These are phyloP conservation scores for Pseudonitzschia multistriata DNA, from an alignment of 108 stramenopile genomes.

Conservation along the genomic window DNA sequence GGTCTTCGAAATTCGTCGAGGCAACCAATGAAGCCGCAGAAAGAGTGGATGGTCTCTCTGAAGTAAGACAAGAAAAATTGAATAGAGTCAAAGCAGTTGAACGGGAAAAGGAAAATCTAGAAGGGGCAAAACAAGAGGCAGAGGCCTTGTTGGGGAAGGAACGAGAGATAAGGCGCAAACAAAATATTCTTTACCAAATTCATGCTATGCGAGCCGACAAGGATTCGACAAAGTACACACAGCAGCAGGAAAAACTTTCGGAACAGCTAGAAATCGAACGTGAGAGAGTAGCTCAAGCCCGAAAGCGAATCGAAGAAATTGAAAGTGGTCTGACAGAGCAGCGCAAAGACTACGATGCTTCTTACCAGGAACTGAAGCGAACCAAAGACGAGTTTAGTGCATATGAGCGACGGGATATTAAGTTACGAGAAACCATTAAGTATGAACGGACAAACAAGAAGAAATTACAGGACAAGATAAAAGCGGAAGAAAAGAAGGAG, in stretches of 20 bases:
- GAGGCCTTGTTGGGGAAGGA: conserved; percentile 83
- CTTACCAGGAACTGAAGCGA: conserved; percentile 54
- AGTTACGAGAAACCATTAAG: conserved; percentile 91
- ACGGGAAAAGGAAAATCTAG: conserved; percentile 90
- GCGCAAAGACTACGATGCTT: conserved; percentile 59
- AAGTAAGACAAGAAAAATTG: conserved; percentile 85
- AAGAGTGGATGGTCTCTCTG: conserved; percentile 80
- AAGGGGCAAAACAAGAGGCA: conserved; percentile 90
- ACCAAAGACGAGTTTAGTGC: conserved; percentile 87
- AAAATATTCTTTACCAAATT: conserved; percentile 87
- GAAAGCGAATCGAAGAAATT: conserved; percentile 58
- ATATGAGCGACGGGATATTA: conserved; percentile 92
- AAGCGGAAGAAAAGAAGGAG: conserved; percentile 63
- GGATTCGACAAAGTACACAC: conserved; percentile 26
- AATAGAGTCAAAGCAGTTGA: conserved; percentile 96
- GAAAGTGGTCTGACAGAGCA: conserved; percentile 58
- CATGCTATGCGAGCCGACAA: conserved; percentile 50
- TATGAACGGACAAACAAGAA: conserved; percentile 66
- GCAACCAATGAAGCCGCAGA: conserved; percentile 82
- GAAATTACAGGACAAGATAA: conserved; percentile 75
- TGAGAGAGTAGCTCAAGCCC: conserved; percentile 43
- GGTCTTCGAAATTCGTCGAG: conserved; percentile 90
- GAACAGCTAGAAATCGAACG: conserved; percentile 47
- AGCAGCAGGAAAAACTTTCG: conserved; percentile 42
- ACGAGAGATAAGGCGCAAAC: conserved; percentile 84